Conservation (phyloP, 2,329 filamentous ascomycete species). For the Coleophoma eucalyptorum region DNA sequence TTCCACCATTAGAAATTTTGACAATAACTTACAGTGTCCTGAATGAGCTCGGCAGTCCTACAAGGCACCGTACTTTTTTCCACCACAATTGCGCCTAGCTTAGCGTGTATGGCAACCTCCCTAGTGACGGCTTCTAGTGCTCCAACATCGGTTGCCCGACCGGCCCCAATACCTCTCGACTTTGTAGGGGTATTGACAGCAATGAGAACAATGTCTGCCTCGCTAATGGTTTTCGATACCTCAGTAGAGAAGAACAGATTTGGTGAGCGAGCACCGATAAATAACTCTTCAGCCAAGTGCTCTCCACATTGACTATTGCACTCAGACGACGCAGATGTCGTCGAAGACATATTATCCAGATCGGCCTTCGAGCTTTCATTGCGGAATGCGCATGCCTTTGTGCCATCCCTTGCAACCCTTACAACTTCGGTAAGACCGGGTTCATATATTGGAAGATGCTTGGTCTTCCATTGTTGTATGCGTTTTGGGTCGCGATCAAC, state of each 20-base stretch:
- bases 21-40: constrained; percentile 53
- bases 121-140: constrained; percentile 67
- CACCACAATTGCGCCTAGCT: constrained; percentile 67
- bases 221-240: constrained; percentile 54
- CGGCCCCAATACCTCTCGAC: constrained; percentile 63
- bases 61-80: constrained; percentile 82
- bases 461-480: constrained; percentile 71
- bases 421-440: constrained; percentile 68
- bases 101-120: constrained; percentile 64
- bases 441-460: constrained; percentile 72
- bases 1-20: too few species aligned
- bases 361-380: constrained; percentile 31
- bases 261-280: constrained; percentile 42
- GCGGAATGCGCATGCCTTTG: constrained; percentile 37
- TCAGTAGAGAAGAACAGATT: constrained; percentile 76
- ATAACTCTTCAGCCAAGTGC: constrained; percentile 20
- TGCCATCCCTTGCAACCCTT: constrained; percentile 57
- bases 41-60: constrained; percentile 66
- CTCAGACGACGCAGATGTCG: constrained; percentile 27
- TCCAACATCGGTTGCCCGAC: constrained; percentile 68
- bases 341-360: constrained; percentile 25
- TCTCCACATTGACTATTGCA: constrained; percentile 24
- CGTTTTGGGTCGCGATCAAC: constrained; percentile 64
- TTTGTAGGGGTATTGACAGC: constrained; percentile 81
- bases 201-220: constrained; percentile 71